These are phyloP conservation scores for Pelargonium fulgidum DNA, from an alignment of 441 rosid species.

Conservation along the genomic window DNA sequence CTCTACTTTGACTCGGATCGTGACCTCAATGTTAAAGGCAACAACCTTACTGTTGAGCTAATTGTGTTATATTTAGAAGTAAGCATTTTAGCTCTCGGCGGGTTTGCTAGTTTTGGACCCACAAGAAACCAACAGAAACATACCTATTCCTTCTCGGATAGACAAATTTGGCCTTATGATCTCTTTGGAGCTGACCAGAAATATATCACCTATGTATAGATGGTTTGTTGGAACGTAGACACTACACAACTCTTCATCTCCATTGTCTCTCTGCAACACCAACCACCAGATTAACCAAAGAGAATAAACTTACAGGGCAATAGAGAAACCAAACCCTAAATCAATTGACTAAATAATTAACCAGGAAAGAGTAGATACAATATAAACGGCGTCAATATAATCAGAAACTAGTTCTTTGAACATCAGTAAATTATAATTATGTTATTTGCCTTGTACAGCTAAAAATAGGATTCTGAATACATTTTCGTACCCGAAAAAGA, in stretches of 20 bases:
- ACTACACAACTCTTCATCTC: constrained; percentile 6
- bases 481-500: no score
- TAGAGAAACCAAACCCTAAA: no score
- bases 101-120: background rate
- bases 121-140: background rate
- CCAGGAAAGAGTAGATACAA: background rate
- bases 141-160: constrained; percentile 81
- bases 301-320: no score
- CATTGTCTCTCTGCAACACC: background rate
- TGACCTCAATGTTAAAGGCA: no score
- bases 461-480: no score
- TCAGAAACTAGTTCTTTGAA: no score
- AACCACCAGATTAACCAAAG: background rate
- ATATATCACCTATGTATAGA: constrained; percentile 79
- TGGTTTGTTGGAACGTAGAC: constrained; percentile 70
- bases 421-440: no score
- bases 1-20: no score
- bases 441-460: no score
- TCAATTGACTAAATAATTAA: no score
- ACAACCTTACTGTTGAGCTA: no score
- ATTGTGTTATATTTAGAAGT: background rate
- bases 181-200: constrained; percentile 76
- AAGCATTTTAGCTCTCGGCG: background rate
- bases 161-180: constrained; percentile 82
- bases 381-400: background rate